These are phyloP conservation scores for Capronia coronata DNA, from an alignment of 2,329 filamentous ascomycete genomes.

Conservation along the genomic window DNA sequence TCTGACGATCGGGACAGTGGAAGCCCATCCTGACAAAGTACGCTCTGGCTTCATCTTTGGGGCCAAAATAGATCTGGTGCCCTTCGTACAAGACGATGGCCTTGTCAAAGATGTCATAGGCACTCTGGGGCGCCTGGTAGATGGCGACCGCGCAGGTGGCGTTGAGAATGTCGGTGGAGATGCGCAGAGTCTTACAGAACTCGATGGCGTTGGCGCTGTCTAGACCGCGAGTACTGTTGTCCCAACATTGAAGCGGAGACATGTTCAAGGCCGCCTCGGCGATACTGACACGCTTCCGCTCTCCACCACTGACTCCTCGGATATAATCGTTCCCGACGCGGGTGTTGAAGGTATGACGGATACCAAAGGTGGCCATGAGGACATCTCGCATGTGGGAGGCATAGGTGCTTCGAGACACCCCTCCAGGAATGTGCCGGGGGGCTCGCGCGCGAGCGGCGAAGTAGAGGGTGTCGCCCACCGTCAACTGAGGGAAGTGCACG, in stretches of 20 bases:
- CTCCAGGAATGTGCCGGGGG: conserved; percentile 37
- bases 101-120: conserved; percentile 65
- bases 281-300: conserved; percentile 56
- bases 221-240: conserved; percentile 48
- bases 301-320: conserved; percentile 57
- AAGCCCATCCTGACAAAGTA: conserved; percentile 68
- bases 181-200: conserved; percentile 49
- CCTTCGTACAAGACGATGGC: conserved; percentile 69
- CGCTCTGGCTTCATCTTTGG: conserved; percentile 51
- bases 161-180: conserved; percentile 46
- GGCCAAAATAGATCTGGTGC: conserved; percentile 70
- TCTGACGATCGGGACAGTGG: conserved; percentile 62
- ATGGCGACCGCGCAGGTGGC: conserved; percentile 52
- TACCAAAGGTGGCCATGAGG: conserved; percentile 48
- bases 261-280: conserved; percentile 47
- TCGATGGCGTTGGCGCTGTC: conserved; percentile 54
- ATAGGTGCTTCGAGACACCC: conserved; percentile 40
- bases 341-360: conserved; percentile 41
- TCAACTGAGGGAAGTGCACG: conserved; percentile 70
- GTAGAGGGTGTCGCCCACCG: conserved; percentile 67
- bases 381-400: conserved; percentile 41
- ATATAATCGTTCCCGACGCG: conserved; percentile 52
- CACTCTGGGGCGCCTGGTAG: conserved; percentile 49
- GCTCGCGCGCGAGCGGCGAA: conserved; percentile 52
- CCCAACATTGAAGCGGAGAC: conserved; percentile 42